Evolutionary conservation across 2,329 filamentous ascomycete species (phyloP), one percentile per base, ranked within the genome.

Genomic region (Davidsoniella eucalypti): DNA sequence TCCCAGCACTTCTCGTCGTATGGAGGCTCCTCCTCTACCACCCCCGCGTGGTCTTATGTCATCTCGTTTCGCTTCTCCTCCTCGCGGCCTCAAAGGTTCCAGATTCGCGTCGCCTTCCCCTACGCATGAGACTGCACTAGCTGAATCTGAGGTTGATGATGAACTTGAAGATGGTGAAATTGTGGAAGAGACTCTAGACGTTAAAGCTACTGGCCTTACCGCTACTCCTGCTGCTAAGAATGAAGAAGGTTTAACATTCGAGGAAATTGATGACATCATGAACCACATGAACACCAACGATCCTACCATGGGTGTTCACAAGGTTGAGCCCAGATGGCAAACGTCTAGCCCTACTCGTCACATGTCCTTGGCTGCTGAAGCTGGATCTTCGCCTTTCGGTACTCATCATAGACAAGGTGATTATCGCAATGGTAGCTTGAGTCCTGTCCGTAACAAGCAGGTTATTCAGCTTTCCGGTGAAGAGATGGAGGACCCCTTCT

Each of bases 191-290:
- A 39, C 54, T 46, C 44, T 56, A 39, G 42, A 45, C 1, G 49
- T 54, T 40, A 56, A 59, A 12, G 54, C 55, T 25, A 48, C 52
- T 14, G 46, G 44, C 3, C 50, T 47, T 16, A 26, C 58, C 56
- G 39, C 60, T 59, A 41, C 60, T 58, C 56, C 54, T n/a, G 55
- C 58, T 18, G 55, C 57, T 3, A 59, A 17, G 69, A 70, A 54
- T 2, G 10, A 16, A 10, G 29, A 16, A 10, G 29, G 16, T 12
- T 70, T 68, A 5, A 76, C 80, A 0, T 85, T 85, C 57, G 82
- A 90, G 57, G 87, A 95, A 60, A 88, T 95, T 58, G 88, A 95
- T 67, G 86, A 83, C 42, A 80, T 95, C 48, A 94, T 96, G 87
- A 78, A 82, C 56, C 82, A 92, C 54, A 74, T 95, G 58, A 82